Base-by-base conservation (phyloP, 306 rosid genomes). In the Rosa lucieae region DNA sequence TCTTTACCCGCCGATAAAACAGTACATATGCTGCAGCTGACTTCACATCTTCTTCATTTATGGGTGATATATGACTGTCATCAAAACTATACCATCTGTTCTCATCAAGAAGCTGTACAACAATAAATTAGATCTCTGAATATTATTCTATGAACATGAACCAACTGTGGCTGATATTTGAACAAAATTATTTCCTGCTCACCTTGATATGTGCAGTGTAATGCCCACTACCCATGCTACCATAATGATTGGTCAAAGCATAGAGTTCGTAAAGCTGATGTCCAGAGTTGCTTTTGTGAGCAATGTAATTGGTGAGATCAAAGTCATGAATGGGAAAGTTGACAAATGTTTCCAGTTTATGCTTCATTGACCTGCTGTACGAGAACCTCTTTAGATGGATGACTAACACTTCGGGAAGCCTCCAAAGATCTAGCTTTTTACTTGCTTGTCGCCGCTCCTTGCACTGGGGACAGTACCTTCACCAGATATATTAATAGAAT, bases 211-310 rank as follows among this genome's bases (percentile, higher is more conserved):
- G 91, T 65, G 99, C 98, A 79, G 98, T 95, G 86, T 95, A 95
- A 79, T 95, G 99, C 35, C 99, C 99, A 75, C 99, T 91, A 77
- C 99, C 99, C 99, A 95, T 92, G 75, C 97, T 87, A n/a, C 99
- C 99, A 83, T 91, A 91, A 83, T 95, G 98, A 85, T 95, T 95
- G 70, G 93, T 95, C 66, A 95, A 90, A 75, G 99, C 97, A 67
- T 95, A 95, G 18, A 95, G 90, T 82, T 93, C 97, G 44, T 90
- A 95, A 13, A 92, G 90, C 81, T 95, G 97, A 10, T 88, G 92
- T 35, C 79, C 86, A 48, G 92, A 87, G 78, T 86, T 92, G 89
- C 88, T 90, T 85, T 95, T 92, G 84, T 91, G 91, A 75, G 97
- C 99, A 77, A 95, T 82, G 81, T 95, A 95, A 80, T 89, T 91